Evolutionary conservation across 2,329 filamentous ascomycete species (phyloP).

Genomic region (Aspergillus sp.): DNA sequence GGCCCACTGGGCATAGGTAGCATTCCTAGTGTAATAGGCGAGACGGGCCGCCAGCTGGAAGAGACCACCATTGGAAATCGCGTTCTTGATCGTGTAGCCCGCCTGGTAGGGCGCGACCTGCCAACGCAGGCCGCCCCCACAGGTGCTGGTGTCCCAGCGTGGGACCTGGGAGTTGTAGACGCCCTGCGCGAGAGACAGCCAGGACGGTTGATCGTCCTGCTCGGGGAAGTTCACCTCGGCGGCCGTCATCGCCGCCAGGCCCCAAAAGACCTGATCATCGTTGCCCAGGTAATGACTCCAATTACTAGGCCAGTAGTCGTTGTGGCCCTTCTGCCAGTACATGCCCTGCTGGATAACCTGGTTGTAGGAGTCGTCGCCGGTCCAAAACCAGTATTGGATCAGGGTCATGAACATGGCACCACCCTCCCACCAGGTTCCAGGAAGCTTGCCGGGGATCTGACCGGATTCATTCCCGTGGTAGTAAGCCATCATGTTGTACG

Average conservation of each 20-base stretch:
- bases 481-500: constrained; percentile 30
- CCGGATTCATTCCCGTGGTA: constrained; percentile 31
- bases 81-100: constrained; percentile 53
- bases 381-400: constrained; percentile 80
- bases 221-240: constrained; percentile 68
- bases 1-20: constrained; percentile 72
- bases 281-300: constrained; percentile 40
- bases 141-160: constrained; percentile 60
- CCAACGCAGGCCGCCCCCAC: constrained; percentile 71
- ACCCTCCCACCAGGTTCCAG: constrained; percentile 53
- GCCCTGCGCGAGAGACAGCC: constrained; percentile 66
- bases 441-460: constrained; percentile 31
- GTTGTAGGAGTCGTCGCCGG: constrained; percentile 64
- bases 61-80: constrained; percentile 49
- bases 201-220: constrained; percentile 58
- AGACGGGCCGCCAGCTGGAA: constrained; percentile 57
- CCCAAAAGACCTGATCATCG: constrained; percentile 68
- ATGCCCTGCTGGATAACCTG: constrained; percentile 57
- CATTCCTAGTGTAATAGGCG: constrained; percentile 67
- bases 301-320: constrained; percentile 66
- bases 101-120: constrained; percentile 73
- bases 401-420: constrained; percentile 62
- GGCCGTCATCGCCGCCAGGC: constrained; percentile 68
- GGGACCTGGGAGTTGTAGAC: constrained; percentile 70
- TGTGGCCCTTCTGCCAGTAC: constrained; percentile 63